Base-by-base conservation (phyloP, 768 basidiomycete genomes). In the Lactifluus subvellereus region DNA sequence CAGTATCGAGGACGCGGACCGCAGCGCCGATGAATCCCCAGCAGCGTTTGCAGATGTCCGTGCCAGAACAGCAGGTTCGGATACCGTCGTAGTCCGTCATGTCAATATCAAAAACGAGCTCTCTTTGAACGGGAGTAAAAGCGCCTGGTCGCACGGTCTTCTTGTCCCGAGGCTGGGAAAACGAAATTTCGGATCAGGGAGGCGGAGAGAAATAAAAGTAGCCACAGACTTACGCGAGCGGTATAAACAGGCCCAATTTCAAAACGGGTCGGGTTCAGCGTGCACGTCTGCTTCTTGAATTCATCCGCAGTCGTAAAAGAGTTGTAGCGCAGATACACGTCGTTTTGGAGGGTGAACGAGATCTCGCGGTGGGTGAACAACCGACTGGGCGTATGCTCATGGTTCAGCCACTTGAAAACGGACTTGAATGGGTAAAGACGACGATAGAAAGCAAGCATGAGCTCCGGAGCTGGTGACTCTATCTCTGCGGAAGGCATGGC, bases 71-170 rank as follows among this genome's bases (percentile, higher is more conserved):
- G 75, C 97, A 99, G 0, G 94, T 98, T 53, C 97, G 87, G 70
- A 98, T 84, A 50, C 86, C 79, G 72, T 99, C 96, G 76, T 98
- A 99, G 76, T 99, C 97, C 16, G 97, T 96, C 97, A 99, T 98
- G 75, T 99, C 97, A 72, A 99, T 98, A 84, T 99, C 97, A 72
- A 99, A 97, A 0, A 98, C 96, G 48, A 99, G 87, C 73, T 98
- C 97, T 62, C 97, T 88, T 66, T 84, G 82, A 38, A 83, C 72
- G 0, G 97, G 94, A 49, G 80, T 78, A 67, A 98, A 86, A 0
- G 80, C 80, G 2, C 77, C 75, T n/a, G 86, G 77, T 11, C 84
- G 84, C 10, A 92, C 79, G 0, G 90, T 87, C 71, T 95, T 95
- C 72, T 84, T 89, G 78, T 98, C 96, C 70, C 85, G 80, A 3